Evolutionary conservation across 768 basidiomycete genomes (phyloP), one percentile per base, ranked within the genome.

Genomic region (Podaxis sp.): DNA sequence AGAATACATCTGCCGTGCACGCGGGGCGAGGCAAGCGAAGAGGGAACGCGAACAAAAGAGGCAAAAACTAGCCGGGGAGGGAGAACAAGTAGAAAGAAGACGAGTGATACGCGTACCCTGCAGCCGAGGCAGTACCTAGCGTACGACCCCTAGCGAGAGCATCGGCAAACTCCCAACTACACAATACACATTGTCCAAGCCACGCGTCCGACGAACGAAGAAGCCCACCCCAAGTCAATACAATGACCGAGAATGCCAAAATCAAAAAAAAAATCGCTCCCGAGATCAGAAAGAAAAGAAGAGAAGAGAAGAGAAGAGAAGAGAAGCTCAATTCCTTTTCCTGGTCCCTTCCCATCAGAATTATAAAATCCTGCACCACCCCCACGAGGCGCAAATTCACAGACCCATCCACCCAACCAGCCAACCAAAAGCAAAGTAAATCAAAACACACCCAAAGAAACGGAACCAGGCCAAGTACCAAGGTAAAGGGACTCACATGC

Each of bases 401-500:
- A 17, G n/a, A 43, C 15, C 17, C 41, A n/a, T 43, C 38, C 15
- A 43, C 41, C n/a, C 38, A 43, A 43, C 41, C 41, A 6, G 41
- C 17, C 11, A 17, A 43, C 41, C 41, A 43, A n/a, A 43, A 43
- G 17, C 22, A 13, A 50, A 25, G 22, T 19, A 9, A 4, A 24
- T 24, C 37, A 55, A 38, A n/a, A 22, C 27, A 22, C n/a, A 2
- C 24, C 47, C n/a, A 52, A 57, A 37, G 9, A 50, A 43, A 53
- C 27, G 24, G 46, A 52, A 38, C 49, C 27, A 61, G 60, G 57
- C 47, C 19, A 58, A 38, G 9, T n/a, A 51, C 49, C 27, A 56
- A 15, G 17, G 24, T 9, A 24, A 22, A 25, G 11, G 22, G 22
- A 77, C 86, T 63, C 75, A 89, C 88, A 74, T 90, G 81, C 53